phyloP scores from a whole-genome alignment of 345 rosid species.

The Lepidium aucheri region DNA sequence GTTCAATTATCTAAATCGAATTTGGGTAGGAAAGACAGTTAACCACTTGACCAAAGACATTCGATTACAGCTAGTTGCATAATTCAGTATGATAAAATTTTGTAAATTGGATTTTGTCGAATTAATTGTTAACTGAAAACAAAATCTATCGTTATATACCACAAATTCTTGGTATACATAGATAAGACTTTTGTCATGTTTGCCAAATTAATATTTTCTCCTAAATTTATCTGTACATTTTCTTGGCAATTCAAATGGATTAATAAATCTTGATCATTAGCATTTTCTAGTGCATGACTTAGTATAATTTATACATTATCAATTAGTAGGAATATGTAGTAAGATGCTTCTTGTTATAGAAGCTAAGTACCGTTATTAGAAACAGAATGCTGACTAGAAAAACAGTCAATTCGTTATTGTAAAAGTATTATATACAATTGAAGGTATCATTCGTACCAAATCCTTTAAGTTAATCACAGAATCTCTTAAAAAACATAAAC shows the following conservation, averaged over 20 bases:
- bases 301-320: neutral
- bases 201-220: neutral
- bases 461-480: conserved; percentile 11
- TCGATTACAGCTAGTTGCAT: too few species aligned
- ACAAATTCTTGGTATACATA: too few species aligned
- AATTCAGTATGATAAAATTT: too few species aligned
- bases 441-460: conserved; percentile 22
- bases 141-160: too few species aligned
- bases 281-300: conserved; percentile 8
- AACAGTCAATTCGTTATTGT: neutral
- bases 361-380: neutral
- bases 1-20: too few species aligned
- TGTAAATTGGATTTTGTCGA: too few species aligned
- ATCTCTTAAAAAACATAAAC: conserved; percentile 22
- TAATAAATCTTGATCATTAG: neutral
- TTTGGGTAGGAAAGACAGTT: too few species aligned
- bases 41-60: too few species aligned
- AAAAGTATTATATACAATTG: conserved; percentile 3
- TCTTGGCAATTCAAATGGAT: neutral
- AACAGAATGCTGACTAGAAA: neutral
- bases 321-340: neutral
- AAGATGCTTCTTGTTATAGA: neutral
- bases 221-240: neutral
- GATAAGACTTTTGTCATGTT: neutral
- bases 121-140: too few species aligned